Conservation (phyloP, 2,329 filamentous ascomycete genomes). For the Gremmenia infestans region DNA sequence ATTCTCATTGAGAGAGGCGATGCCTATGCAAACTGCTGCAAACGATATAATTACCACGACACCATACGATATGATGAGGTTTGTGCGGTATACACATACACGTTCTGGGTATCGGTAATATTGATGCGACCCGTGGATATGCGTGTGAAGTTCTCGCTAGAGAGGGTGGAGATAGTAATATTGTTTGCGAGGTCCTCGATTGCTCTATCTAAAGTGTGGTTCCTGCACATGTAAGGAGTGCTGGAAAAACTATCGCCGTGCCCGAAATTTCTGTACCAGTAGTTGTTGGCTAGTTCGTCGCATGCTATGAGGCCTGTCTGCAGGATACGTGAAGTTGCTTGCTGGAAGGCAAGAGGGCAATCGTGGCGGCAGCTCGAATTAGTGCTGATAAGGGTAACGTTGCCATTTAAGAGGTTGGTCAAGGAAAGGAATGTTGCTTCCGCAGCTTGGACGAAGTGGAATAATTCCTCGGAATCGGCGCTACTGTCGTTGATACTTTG, state of each 20-base stretch:
- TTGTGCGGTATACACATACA: not conserved
- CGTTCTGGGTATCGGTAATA: not conserved
- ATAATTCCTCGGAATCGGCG: not conserved
- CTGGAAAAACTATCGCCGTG: not conserved
- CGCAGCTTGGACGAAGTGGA: not conserved
- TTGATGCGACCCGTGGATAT: not conserved
- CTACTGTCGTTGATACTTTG: not conserved
- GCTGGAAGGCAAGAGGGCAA: not conserved
- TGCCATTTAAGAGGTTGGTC: constrained; percentile 1
- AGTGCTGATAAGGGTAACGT: not conserved
- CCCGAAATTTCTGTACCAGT: no score
- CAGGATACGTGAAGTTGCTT: not conserved
- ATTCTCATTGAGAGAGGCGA: constrained; percentile 1
- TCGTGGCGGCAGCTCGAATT: not conserved
- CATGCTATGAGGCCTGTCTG: constrained; percentile 1
- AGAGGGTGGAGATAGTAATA: constrained; percentile 22
- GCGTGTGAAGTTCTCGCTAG: not conserved
- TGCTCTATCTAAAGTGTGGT: constrained; percentile 10
- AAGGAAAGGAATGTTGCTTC: not conserved
- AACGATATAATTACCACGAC: not conserved
- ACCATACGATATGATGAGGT: not conserved
- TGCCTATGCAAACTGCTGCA: not conserved
- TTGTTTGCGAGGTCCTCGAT: constrained; percentile 22
- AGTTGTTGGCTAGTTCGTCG: not conserved
- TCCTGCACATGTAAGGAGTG: constrained; percentile 16